These are phyloP conservation scores for Lenwebbia sp. DNA, from an alignment of 345 rosid species.

Conservation along the genomic window DNA sequence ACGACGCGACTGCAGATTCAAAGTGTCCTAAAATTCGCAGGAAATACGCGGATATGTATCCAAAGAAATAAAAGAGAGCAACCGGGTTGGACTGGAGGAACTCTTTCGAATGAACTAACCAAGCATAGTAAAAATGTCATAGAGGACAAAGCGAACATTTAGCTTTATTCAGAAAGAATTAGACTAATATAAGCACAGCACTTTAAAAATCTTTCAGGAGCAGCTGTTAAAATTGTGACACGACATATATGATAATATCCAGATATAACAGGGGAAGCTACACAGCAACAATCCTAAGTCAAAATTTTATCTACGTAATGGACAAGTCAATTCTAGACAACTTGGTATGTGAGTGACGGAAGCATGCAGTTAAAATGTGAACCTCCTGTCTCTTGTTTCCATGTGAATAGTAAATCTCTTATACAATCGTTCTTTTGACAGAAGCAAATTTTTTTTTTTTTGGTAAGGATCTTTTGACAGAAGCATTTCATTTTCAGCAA, in stretches of 20 bases:
- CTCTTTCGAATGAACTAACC: background rate
- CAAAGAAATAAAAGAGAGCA: background rate
- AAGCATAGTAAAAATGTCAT: background rate
- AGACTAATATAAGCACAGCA: background rate
- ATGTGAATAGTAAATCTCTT: background rate
- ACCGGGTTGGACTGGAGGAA: background rate
- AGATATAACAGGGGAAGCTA: background rate
- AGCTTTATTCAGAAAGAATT: background rate
- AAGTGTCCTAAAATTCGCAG: background rate
- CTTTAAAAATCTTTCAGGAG: background rate
- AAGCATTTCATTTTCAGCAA: background rate
- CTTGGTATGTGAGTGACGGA: background rate
- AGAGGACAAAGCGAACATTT: background rate
- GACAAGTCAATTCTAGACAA: background rate
- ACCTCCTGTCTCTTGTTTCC: background rate
- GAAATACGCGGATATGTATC: background rate
- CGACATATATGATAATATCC: background rate
- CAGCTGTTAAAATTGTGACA: background rate
- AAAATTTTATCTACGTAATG: background rate
- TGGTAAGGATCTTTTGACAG: background rate
- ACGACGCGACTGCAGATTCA: constrained; percentile 44
- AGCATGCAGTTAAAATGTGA: background rate
- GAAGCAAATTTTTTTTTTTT: too few relatives aligned
- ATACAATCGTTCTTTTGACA: background rate
- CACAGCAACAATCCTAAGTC: background rate